Base-by-base conservation (phyloP, 257 asterid genomes). In the Avicennia marina region DNA sequence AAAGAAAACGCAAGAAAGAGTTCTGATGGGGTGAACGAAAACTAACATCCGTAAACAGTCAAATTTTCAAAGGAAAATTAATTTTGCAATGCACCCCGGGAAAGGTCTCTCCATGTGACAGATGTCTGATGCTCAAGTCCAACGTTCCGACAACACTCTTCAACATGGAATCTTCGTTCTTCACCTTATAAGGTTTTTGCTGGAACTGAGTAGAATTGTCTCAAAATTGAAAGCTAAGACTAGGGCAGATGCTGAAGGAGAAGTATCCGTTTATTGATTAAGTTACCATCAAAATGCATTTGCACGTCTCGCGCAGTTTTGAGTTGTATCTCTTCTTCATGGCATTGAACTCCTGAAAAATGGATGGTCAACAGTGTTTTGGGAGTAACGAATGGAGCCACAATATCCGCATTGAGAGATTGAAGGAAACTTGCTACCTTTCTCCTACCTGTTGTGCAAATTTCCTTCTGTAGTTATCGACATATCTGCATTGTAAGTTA, bases 361-460 rank as follows among this genome's bases (percentile, higher is more conserved):
- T 29, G 31, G 11, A 6, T 12, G 31, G 8, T 27, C 21, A 40
- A 5, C 22, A 47, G 15, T 27, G 11, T 38, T 20, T 31, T 22
- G 8, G 53, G 0, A 18, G 8, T 11, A 29, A 0, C 33, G 1
- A 17, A 12, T 25, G 8, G 2, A 6, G 18, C 22, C 25, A 22
- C 21, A 17, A 19, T 26, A 25, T 33, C 24, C 19, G 19, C 25
- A 19, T 47, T 41, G 5, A 0, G 26, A 17, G 31, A 50, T 18
- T 29, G 16, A 11, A 59, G 32, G 36, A 26, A 9, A 15, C 25
- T 22, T 21, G 19, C n/a, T 6, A 8, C 2, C 57, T 32, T n/a
- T 32, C 4, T 11, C 27, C 17, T 66, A 87, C 96, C 95, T 80
- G 90, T 24, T 87, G 86, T n/a, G 84, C 84, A 55, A 72, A 85